A percentile compares a stretch with the other conserved stretches of the same genome.
Evolutionary conservation across 371 early-diverging fungal genomes (phyloP).

Genomic region (Zopfochytrium polystomum): DNA sequence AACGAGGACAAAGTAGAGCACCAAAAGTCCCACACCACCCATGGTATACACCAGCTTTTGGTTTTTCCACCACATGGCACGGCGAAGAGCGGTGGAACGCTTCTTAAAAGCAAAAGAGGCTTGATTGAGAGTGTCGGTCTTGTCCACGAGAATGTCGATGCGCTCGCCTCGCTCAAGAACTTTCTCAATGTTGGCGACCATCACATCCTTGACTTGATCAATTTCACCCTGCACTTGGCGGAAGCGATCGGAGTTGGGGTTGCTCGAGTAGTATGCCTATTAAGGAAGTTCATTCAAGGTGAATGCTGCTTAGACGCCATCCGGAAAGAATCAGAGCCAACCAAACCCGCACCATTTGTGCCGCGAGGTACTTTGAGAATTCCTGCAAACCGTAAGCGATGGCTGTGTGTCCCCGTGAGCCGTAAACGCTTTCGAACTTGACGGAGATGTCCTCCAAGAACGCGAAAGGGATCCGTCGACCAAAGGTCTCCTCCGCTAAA

Average conservation of each 20-base stretch:
- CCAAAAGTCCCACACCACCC: too few relatives aligned
- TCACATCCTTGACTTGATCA: conserved; percentile 89
- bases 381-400: conserved; percentile 77
- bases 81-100: conserved; percentile 71
- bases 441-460: conserved; percentile 80
- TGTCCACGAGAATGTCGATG: conserved; percentile 86
- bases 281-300: too few relatives aligned
- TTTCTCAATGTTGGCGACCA: conserved; percentile 90
- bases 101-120: conserved; percentile 87
- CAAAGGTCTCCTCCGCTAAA: conserved; percentile 86
- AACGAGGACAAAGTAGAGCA: too few relatives aligned
- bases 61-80: conserved; percentile 93
- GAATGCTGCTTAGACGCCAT: conserved; percentile 5
- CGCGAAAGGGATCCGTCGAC: conserved; percentile 83
- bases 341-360: conserved; percentile 66
- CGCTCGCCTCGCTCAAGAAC: conserved; percentile 89
- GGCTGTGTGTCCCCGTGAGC: conserved; percentile 55
- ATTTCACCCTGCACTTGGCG: conserved; percentile 86
- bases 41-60: too few relatives aligned
- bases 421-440: conserved; percentile 62
- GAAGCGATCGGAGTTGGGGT: conserved; percentile 71
- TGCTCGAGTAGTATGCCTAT: conserved; percentile 72
- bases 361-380: conserved; percentile 73
- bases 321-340: conserved; percentile 4
- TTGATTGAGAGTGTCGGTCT: conserved; percentile 83